Evolutionary conservation across 2,329 filamentous ascomycete genomes (phyloP), one percentile per base, ranked within the genome.

Genomic region (Paracorniculantispora psalliotae): DNA sequence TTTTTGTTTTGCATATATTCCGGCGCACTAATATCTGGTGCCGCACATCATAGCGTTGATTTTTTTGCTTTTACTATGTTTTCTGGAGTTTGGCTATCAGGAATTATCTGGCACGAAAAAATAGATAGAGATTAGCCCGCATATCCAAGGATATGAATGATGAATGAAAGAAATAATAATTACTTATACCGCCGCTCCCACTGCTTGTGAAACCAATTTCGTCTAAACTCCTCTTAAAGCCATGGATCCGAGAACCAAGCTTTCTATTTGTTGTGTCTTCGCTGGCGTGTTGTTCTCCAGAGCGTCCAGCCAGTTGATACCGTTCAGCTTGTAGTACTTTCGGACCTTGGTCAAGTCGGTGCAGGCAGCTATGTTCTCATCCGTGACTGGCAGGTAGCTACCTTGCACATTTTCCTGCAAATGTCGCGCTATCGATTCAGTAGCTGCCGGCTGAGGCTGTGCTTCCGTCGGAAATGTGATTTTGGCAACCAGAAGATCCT

Each of bases 261-360:
- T 79, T 69, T 96, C 90, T 46, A 90, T 77, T 66, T 89, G 82
- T 60, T 70, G 76, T 59, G 71, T 75, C 67, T 76, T 79, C 62
- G 73, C 67, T 21, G 66, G 33, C 2, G 35, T 43, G 6, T 50
- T 63, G 25, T 77, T 72, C 57, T 81, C 75, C 9, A 79, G 71
- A 19, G 72, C 71, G 47, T 81, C 76, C 2, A 84, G 67, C 64
- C 78, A 80, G 49, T 76, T 73, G n/a, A 84, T 69, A 8, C 81
- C 78, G 62, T 89, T 89, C 30, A 97, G 75, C 71, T 96, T 96
- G 74, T 97, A 97, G 63, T 90, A 86, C 75, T 96, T 97, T 68
- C 84, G 85, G 33, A 97, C 82, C 68, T 86, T 88, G 23, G 77
- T 71, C 66, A 88, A 71, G 69, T 96, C 90, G 2, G 86, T 82